A percentile compares a stretch with the other conserved stretches of the same genome.
Conservation (phyloP, 139 green algal species). For the Parachlorella kessleri region DNA sequence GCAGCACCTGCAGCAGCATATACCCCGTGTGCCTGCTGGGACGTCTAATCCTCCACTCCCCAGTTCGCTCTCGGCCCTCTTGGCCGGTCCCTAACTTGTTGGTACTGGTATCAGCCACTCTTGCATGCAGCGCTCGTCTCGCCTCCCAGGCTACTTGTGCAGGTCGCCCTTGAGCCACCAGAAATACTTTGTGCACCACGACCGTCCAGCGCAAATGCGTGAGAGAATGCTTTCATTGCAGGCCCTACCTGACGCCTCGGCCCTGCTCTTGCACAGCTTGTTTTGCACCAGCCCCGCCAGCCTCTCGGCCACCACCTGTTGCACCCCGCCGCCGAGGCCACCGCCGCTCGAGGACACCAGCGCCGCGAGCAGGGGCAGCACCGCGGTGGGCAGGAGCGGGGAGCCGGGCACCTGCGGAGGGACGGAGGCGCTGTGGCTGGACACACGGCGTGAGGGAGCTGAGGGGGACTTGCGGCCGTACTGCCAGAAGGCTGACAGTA, state of each 20-base stretch:
- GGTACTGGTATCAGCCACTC: no score
- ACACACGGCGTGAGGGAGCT: not conserved
- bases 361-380: conserved; percentile 59
- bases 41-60: no score
- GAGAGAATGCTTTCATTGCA: no score
- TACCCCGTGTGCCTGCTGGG: no score
- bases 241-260: conserved; percentile 8
- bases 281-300: conserved; percentile 45
- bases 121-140: no score
- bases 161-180: no score
- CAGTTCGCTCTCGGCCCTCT: no score
- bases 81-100: no score
- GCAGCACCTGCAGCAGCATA: not conserved
- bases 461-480: no score
- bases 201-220: not conserved
- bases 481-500: no score
- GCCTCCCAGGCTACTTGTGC: no score
- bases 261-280: conserved; percentile 38
- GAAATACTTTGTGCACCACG: no score
- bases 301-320: conserved; percentile 53
- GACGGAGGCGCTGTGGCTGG: not conserved
- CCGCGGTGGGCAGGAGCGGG: conserved; percentile 48
- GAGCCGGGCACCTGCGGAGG: conserved; percentile 43
- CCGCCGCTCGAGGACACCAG: conserved; percentile 32
- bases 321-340: not conserved